A percentile compares a stretch with the other conserved stretches of the same genome.
Conservation (phyloP, 768 basidiomycete genomes). For the Mycena leptocephala region DNA sequence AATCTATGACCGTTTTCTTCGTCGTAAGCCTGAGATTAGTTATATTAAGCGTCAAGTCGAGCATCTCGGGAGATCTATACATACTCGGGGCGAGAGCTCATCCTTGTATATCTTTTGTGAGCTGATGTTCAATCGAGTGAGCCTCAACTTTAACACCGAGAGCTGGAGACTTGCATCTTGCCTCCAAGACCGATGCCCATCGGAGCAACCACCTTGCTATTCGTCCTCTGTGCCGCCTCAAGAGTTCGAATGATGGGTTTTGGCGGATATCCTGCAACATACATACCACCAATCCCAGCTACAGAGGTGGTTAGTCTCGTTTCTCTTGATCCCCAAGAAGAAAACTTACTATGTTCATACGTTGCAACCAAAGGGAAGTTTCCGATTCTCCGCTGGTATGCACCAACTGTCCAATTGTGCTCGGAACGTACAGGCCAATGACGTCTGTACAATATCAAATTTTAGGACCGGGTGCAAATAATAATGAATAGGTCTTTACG, state of each 20-base stretch:
- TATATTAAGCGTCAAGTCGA: too few relatives aligned
- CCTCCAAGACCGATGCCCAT: not conserved
- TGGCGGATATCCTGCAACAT: not conserved
- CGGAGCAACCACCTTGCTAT: not conserved
- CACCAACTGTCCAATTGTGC: not conserved
- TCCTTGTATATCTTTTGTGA: slow-evolving; percentile 39
- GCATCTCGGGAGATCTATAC: not conserved
- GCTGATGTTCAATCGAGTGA: too few relatives aligned
- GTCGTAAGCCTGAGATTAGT: slow-evolving; percentile 41
- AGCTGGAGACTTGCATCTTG: not conserved
- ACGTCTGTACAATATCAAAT: too few relatives aligned
- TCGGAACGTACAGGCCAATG: not conserved
- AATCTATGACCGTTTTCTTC: slow-evolving; percentile 34
- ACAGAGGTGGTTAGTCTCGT: too few relatives aligned
- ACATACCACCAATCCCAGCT: too few relatives aligned
- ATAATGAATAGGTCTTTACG: too few relatives aligned
- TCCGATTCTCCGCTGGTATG: not conserved
- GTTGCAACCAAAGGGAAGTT: not conserved
- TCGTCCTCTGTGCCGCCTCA: too few relatives aligned
- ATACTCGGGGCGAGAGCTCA: slow-evolving; percentile 23
- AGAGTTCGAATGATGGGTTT: too few relatives aligned
- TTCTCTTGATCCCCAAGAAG: too few relatives aligned
- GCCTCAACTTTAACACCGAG: too few relatives aligned
- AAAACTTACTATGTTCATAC: not conserved
- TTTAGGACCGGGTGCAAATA: too few relatives aligned